phyloP scores from a whole-genome alignment of 805 yeast genomes.

The Metschnikowia peoriensis region DNA sequence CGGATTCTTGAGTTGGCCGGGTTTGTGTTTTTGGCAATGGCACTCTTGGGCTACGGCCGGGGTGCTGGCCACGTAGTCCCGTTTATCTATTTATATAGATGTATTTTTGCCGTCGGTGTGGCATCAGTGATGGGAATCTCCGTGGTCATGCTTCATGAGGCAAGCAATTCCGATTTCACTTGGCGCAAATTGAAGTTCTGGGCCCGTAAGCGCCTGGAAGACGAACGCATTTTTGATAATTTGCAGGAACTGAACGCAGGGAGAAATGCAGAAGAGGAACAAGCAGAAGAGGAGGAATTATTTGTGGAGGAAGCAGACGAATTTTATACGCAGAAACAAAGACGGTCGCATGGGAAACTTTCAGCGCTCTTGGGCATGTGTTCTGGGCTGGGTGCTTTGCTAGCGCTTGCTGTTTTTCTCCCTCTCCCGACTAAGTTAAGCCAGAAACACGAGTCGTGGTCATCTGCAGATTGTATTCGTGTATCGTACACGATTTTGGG shows the following conservation, averaged over 20 bases:
- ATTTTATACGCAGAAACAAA: background rate
- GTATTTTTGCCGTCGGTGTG: slow-evolving; percentile 62
- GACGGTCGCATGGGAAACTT: slow-evolving; percentile 43
- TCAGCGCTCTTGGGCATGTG: slow-evolving; percentile 61
- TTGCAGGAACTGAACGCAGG: background rate
- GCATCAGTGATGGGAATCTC: slow-evolving; percentile 54
- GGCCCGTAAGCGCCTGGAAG: slow-evolving; percentile 13
- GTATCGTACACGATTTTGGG: slow-evolving; percentile 52
- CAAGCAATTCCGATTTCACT: slow-evolving; percentile 44
- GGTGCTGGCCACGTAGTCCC: slow-evolving; percentile 43
- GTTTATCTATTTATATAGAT: slow-evolving; percentile 47
- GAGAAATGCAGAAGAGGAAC: background rate
- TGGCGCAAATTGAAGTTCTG: slow-evolving; percentile 29
- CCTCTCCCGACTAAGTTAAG: slow-evolving; percentile 56
- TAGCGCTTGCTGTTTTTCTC: slow-evolving; percentile 53
- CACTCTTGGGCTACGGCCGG: slow-evolving; percentile 49
- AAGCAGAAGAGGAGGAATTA: background rate
- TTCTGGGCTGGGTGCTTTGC: slow-evolving; percentile 67
- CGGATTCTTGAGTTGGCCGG: slow-evolving; percentile 51
- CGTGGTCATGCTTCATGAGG: slow-evolving; percentile 58
- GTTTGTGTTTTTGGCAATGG: slow-evolving; percentile 44
- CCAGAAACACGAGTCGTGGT: slow-evolving; percentile 31
- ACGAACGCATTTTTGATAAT: background rate
- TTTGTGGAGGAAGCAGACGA: slow-evolving; percentile 3
- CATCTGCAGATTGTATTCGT: slow-evolving; percentile 39